Evolutionary conservation across 106 monocot species (phyloP), one percentile per base, ranked within the genome.

Genomic region (Dioscorea dumetorum): DNA sequence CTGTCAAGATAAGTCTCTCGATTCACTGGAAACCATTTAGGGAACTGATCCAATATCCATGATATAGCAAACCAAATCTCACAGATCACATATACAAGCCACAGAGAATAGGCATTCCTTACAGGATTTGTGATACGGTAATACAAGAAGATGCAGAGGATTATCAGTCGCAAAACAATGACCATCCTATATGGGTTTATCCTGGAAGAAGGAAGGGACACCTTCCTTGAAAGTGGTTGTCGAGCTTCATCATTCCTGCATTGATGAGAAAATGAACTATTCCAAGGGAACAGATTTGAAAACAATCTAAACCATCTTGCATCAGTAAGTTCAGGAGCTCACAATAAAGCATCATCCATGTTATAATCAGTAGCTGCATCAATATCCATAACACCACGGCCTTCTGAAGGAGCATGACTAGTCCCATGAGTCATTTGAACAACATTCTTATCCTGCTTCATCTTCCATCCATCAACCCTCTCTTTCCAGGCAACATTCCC

Each of bases 161-260:
- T 70, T 57, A 80, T 58, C 33, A 87, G 80, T 33, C 87, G 87
- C 31, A 87, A 68, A 22, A 79, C 35, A 28, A 87, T 87, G 59
- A 87, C 87, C 87, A 87, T 87, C 53, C 87, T 72, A 74, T 87
- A 87, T 7, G 87, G 87, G 57, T 87, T 87, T 74, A 87, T 87
- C 68, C 72, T 77, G 23, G 87, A 87, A 50, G 87, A 87, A 59
- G 87, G 77, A 69, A 87, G 71, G 17, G 87, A 78, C 58, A 87
- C 87, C 77, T 83, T 87, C 64, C 87, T 77, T 22, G 87, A 87
- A 50, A 87, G 80, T 67, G 87, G 87, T 48, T 87, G 87, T 12
- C 87, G 77, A 48, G 83, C 73, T 80, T 87, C 87, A 76, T 87
- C 87, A 70, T 87, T 87, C 57, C 87, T 87, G 74, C 73, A 80